Evolutionary conservation across 2,329 filamentous ascomycete species (phyloP).

Genomic region (Botryotinia narcissicola): DNA sequence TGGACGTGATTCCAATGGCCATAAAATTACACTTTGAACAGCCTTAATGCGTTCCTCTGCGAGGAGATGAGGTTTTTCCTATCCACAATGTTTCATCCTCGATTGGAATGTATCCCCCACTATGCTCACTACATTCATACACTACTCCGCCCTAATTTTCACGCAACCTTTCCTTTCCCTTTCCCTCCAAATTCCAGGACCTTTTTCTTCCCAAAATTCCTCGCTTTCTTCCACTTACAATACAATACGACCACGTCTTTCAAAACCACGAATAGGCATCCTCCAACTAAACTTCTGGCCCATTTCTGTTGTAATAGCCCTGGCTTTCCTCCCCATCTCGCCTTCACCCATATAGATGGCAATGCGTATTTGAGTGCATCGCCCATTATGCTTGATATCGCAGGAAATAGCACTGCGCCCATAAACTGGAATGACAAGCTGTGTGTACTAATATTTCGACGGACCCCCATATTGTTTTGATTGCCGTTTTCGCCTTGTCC

Average conservation of each 20-base stretch:
- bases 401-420: conserved; percentile 75
- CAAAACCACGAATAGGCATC: conserved; percentile 81
- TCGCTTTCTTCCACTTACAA: conserved; percentile 60
- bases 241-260: conserved; percentile 66
- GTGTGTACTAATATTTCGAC: conserved; percentile 46
- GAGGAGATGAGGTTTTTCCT: not conserved
- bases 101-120: not conserved
- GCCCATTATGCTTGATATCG: conserved; percentile 75
- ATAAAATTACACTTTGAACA: not conserved
- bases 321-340: conserved; percentile 4
- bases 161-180: not conserved
- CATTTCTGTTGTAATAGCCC: conserved; percentile 75
- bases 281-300: conserved; percentile 85
- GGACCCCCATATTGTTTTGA: conserved; percentile 28
- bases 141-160: not conserved
- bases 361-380: conserved; percentile 67
- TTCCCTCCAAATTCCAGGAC: conserved; percentile 41
- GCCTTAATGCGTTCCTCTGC: not conserved
- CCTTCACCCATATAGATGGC: conserved; percentile 62
- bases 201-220: conserved; percentile 53
- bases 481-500: not conserved
- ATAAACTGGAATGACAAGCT: conserved; percentile 59
- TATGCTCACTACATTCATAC: not conserved
- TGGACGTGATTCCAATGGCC: not conserved
- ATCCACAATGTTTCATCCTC: not conserved